Evolutionary conservation across 2,329 filamentous ascomycete species (phyloP).

Genomic region (Sodiomyces alkalinus): DNA sequence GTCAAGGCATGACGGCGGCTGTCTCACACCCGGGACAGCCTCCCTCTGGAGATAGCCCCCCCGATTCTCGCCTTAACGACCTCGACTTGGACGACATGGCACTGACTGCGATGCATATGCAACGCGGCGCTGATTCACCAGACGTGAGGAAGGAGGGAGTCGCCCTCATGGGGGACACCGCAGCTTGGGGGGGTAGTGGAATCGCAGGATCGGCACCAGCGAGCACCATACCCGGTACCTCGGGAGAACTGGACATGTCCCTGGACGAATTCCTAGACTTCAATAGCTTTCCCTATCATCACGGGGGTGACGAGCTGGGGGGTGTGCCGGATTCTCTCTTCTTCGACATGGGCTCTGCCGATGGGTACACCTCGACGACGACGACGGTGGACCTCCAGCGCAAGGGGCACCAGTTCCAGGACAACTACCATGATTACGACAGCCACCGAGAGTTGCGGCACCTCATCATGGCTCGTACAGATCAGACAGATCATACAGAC

Average conservation of each 20-base stretch:
- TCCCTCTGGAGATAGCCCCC: no score
- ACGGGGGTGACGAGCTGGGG: slow-evolving; percentile 5
- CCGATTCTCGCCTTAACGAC: no score
- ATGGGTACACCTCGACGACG: slow-evolving; percentile 6
- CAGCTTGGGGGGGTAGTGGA: not conserved
- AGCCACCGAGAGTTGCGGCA: no score
- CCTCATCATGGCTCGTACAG: no score
- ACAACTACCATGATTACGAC: no score
- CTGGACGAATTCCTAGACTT: slow-evolving; percentile 14
- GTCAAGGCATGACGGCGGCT: slow-evolving; percentile 6
- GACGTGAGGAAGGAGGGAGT: slow-evolving; percentile 7
- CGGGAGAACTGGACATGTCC: slow-evolving; percentile 8
- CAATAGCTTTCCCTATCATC: slow-evolving; percentile 7
- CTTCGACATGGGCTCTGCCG: slow-evolving; percentile 7
- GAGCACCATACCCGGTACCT: not conserved
- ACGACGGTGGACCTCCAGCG: no score
- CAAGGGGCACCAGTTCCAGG: no score
- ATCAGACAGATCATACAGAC: no score
- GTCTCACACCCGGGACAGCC: slow-evolving; percentile 8
- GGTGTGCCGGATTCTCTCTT: slow-evolving; percentile 8
- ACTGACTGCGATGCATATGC: slow-evolving; percentile 4
- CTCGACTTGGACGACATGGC: slow-evolving; percentile 5
- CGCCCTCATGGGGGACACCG: no score
- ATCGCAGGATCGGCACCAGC: not conserved
- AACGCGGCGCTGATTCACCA: slow-evolving; percentile 7